phyloP scores from a whole-genome alignment of 176 grass and related monocot genomes.

The Rhipidocladum racemiflorum region DNA sequence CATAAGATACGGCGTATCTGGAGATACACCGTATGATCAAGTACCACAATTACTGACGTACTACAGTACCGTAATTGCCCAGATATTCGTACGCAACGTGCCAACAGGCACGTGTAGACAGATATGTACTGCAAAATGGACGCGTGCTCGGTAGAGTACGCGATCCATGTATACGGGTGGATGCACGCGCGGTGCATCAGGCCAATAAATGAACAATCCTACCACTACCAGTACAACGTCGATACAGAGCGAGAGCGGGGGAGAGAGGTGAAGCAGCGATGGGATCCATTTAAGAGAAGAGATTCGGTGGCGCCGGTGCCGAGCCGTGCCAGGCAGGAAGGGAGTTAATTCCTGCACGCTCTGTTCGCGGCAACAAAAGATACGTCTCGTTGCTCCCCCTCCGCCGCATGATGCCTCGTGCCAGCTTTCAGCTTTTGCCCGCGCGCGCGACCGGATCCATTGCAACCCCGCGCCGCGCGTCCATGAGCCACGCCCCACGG shows the following conservation, averaged over 20 bases:
- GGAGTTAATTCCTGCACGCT: slow-evolving; percentile 21
- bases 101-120: neutral
- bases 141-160: neutral
- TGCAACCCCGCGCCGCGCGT: neutral
- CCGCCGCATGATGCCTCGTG: neutral
- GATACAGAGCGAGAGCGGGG: neutral
- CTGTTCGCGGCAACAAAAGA: slow-evolving; percentile 27
- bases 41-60: neutral
- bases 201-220: slow-evolving; percentile 3
- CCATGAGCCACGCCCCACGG: neutral
- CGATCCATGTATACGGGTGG: neutral
- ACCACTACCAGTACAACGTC: neutral
- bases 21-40: neutral
- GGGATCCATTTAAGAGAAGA: neutral
- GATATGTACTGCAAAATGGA: neutral
- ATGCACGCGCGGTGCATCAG: neutral
- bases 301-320: slow-evolving; percentile 3
- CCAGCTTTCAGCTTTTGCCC: neutral
- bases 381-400: neutral
- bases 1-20: neutral
- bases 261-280: neutral
- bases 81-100: neutral
- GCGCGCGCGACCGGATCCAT: neutral
- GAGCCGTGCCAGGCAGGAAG: neutral
- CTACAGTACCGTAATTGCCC: neutral